Evolutionary conservation across 1,284 basidiomycete species (phyloP).

Genomic region (Ceratobasidium sp.): DNA sequence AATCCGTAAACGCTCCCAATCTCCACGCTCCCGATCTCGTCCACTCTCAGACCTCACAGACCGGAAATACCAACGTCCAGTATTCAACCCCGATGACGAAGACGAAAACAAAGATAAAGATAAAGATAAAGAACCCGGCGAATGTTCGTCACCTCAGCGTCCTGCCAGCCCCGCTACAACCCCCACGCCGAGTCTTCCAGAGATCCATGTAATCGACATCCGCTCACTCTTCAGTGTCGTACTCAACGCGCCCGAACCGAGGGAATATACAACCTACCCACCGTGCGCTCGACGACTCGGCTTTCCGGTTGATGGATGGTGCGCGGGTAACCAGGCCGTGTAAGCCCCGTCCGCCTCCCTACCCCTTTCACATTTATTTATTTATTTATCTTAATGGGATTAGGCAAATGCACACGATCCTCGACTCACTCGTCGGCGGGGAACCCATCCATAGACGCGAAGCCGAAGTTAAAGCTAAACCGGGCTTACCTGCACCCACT

Average conservation of each 20-base stretch:
- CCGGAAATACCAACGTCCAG: background rate
- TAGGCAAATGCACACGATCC: constrained; percentile 20
- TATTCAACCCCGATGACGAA: constrained; percentile 14
- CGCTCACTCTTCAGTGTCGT: constrained; percentile 4
- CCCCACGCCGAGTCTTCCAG: background rate
- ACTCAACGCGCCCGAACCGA: background rate
- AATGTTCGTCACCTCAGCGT: no score
- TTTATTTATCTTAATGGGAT: background rate
- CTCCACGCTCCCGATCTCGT: constrained; percentile 30
- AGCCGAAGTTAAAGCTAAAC: constrained; percentile 7
- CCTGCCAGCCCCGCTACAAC: no score
- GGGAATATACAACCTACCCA: constrained; percentile 19
- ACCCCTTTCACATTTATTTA: background rate
- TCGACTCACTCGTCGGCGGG: constrained; percentile 10
- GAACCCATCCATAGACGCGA: constrained; percentile 15
- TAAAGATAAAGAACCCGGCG: no score
- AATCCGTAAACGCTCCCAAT: constrained; percentile 23
- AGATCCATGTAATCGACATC: constrained; percentile 18
- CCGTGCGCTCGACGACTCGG: constrained; percentile 16
- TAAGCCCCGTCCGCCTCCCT: background rate
- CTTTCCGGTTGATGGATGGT: constrained; percentile 33
- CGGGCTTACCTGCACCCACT: background rate
- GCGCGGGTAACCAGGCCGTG: constrained; percentile 36
- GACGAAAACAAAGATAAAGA: background rate
- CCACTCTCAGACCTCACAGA: constrained; percentile 6